Conservation (phyloP, 345 rosid genomes). For the Populus pruinosa region DNA sequence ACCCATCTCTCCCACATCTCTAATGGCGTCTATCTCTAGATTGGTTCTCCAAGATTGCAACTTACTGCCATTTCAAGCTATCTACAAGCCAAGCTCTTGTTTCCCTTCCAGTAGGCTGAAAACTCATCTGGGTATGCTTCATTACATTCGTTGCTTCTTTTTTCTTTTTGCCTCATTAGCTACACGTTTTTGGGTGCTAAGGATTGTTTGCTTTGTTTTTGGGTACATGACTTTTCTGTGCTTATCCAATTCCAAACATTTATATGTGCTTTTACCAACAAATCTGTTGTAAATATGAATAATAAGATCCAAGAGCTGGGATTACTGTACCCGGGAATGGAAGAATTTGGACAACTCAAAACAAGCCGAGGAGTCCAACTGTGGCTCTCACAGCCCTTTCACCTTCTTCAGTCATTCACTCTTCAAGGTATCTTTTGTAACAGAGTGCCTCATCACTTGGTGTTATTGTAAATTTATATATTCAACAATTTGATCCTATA, state of each 20-base stretch:
- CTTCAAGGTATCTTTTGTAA: constrained; percentile 48
- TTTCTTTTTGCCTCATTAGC: constrained; percentile 4
- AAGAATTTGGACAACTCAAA: constrained; percentile 34
- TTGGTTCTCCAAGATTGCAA: constrained; percentile 46
- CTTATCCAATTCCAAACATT: not conserved
- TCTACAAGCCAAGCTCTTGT: constrained; percentile 22
- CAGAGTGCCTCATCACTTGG: constrained; percentile 12
- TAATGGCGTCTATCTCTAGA: constrained; percentile 74
- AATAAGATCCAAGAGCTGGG: constrained; percentile 43
- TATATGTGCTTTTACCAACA: not conserved
- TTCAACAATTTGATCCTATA: not conserved
- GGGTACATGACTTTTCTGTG: not conserved
- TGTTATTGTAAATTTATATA: not conserved
- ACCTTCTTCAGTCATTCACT: constrained; percentile 13
- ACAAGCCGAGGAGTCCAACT: constrained; percentile 25
- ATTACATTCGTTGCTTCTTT: not conserved
- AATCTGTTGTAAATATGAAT: constrained; percentile 4
- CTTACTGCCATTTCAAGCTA: constrained; percentile 28
- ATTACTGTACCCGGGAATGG: constrained; percentile 30
- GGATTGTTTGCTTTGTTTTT: not conserved
- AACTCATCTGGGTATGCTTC: constrained; percentile 51
- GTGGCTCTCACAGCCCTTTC: constrained; percentile 37
- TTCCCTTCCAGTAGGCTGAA: constrained; percentile 28
- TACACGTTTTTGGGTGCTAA: not conserved
- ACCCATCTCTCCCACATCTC: not conserved